Percentiles rank a stretch among this genome's conserved stretches.
These are phyloP conservation scores for Acanthamoeba healyi DNA, from an alignment of 208 protist genomes.

Conservation along the genomic window DNA sequence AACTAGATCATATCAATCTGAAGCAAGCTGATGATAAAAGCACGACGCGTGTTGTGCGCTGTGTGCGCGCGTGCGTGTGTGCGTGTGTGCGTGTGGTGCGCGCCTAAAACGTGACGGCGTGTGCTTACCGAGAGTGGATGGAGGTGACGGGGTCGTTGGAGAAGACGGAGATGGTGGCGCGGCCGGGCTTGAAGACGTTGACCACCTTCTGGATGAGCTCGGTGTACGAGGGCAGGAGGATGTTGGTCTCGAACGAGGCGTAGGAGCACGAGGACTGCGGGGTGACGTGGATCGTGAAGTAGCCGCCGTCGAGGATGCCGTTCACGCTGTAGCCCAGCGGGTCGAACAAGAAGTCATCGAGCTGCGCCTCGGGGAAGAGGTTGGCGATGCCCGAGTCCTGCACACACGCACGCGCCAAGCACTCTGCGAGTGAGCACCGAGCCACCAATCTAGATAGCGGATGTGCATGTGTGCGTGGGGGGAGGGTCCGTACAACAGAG, in stretches of 20 bases:
- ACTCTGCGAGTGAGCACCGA: background rate
- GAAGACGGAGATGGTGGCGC: slow-evolving; percentile 34
- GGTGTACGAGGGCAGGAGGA: slow-evolving; percentile 61
- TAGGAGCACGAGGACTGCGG: slow-evolving; percentile 89
- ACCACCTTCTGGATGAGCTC: slow-evolving; percentile 82
- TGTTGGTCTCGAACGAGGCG: slow-evolving; percentile 91
- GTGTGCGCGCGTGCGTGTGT: too few relatives aligned
- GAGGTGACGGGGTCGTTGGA: background rate
- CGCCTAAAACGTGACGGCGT: too few relatives aligned
- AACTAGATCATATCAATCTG: background rate
- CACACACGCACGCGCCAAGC: background rate
- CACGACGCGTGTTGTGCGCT: too few relatives aligned
- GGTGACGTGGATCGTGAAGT: slow-evolving; percentile 92
- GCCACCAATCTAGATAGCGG: too few relatives aligned
- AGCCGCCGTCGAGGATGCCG: slow-evolving; percentile 80
- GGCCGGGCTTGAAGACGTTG: slow-evolving; percentile 80
- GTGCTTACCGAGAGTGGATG: slow-evolving; percentile 2
- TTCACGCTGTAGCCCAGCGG: slow-evolving; percentile 92
- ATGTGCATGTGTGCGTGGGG: too few relatives aligned
- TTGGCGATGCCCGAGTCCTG: slow-evolving; percentile 77
- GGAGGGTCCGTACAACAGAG: background rate
- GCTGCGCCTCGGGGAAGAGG: slow-evolving; percentile 75
- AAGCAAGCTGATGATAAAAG: background rate
- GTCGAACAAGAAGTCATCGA: slow-evolving; percentile 88
- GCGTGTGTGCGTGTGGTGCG: too few relatives aligned